Evolutionary conservation across 2,329 filamentous ascomycete species (phyloP).

Genomic region (Aspergillus hortae): DNA sequence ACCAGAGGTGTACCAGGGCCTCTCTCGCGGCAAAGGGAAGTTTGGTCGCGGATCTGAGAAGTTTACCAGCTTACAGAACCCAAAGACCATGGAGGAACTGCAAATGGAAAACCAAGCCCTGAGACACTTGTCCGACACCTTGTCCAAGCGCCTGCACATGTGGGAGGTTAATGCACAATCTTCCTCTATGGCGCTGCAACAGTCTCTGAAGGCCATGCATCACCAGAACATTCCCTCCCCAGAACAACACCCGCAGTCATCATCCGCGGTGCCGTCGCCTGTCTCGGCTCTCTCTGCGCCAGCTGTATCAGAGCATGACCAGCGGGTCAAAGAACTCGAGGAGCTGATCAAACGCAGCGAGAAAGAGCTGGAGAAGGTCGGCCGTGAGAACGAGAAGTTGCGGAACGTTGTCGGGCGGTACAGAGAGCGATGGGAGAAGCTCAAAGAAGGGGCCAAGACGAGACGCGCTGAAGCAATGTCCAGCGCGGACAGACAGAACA

Average conservation of each 20-base stretch:
- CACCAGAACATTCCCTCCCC: slow-evolving; percentile 32
- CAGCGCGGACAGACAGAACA: slow-evolving; percentile 7
- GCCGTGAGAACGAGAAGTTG: slow-evolving; percentile 59
- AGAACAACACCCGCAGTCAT: slow-evolving; percentile 26
- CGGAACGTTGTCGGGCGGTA: slow-evolving; percentile 54
- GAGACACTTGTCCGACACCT: slow-evolving; percentile 78
- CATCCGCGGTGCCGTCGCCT: slow-evolving; percentile 26
- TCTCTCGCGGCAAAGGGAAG: slow-evolving; percentile 36
- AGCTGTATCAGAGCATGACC: slow-evolving; percentile 39
- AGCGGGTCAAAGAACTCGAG: slow-evolving; percentile 63
- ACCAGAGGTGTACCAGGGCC: slow-evolving; percentile 45
- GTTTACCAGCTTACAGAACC: slow-evolving; percentile 33
- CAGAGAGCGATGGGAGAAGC: slow-evolving; percentile 63
- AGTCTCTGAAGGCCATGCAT: slow-evolving; percentile 62
- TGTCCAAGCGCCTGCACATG: slow-evolving; percentile 81
- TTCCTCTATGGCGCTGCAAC: slow-evolving; percentile 78
- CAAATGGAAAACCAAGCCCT: slow-evolving; percentile 83
- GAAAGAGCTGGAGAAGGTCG: slow-evolving; percentile 62
- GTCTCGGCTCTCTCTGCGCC: slow-evolving; percentile 15
- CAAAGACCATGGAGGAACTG: slow-evolving; percentile 80
- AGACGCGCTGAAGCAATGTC: slow-evolving; percentile 26
- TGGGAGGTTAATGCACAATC: slow-evolving; percentile 92
- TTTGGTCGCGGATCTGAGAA: slow-evolving; percentile 20
- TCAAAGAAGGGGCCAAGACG: slow-evolving; percentile 61
- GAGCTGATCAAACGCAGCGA: slow-evolving; percentile 58